Percentiles rank a stretch among this genome's conserved stretches.
phyloP scores from a whole-genome alignment of 2,329 filamentous ascomycete genomes.

The Remersonia thermophila region DNA sequence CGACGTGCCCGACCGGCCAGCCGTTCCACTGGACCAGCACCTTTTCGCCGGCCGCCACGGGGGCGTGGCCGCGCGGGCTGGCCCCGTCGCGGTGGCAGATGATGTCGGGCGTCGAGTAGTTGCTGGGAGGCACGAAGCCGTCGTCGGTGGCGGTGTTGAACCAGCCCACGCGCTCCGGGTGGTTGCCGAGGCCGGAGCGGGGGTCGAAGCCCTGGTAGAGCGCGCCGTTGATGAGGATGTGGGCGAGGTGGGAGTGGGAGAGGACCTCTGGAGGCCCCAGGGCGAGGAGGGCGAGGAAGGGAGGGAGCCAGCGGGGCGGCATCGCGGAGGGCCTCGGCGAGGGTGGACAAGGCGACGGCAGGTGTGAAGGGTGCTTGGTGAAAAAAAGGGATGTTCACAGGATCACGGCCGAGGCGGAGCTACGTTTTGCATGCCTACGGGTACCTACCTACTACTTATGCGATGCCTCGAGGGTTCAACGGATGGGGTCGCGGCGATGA shows the following conservation, averaged over 20 bases:
- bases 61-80: constrained; percentile 36
- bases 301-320: constrained; percentile 2
- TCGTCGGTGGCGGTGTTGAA: constrained; percentile 35
- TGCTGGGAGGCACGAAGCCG: constrained; percentile 36
- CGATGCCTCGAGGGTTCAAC: too few species aligned
- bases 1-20: constrained; percentile 43
- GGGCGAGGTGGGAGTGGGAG: constrained; percentile 22
- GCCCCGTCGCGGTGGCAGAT: constrained; percentile 49
- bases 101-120: constrained; percentile 39
- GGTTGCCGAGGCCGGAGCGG: constrained; percentile 9
- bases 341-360: too few species aligned
- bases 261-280: constrained; percentile 1
- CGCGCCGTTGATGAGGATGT: constrained; percentile 31
- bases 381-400: too few species aligned
- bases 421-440: too few species aligned
- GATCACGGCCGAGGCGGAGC: too few species aligned
- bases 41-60: constrained; percentile 43
- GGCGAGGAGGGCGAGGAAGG: constrained; percentile 6
- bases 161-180: constrained; percentile 37
- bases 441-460: too few species aligned
- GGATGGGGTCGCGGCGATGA: constrained; percentile 1
- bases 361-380: neutral
- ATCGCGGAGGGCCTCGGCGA: too few species aligned
- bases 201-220: constrained; percentile 32
- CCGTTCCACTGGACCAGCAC: constrained; percentile 48